phyloP scores from a whole-genome alignment of 192 early-diverging fungal species.

The Anaeromyces robustus region DNA sequence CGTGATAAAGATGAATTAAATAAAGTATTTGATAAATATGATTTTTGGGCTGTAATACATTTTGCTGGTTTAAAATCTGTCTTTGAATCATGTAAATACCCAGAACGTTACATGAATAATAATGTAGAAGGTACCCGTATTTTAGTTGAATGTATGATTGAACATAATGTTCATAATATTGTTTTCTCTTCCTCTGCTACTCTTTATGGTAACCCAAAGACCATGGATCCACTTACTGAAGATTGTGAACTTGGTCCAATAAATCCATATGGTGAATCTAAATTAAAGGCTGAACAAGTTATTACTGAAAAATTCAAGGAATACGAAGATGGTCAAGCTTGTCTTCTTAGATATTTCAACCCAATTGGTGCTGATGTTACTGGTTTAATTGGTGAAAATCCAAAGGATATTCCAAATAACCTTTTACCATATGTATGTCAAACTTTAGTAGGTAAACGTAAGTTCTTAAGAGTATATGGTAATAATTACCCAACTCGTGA shows the following conservation, averaged over 20 bases:
- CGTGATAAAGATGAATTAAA: slow-evolving; percentile 46
- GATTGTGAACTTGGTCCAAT: slow-evolving; percentile 53
- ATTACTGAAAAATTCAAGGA: slow-evolving; percentile 2
- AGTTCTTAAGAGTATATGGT: slow-evolving; percentile 74
- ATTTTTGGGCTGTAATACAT: slow-evolving; percentile 25
- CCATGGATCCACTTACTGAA: slow-evolving; percentile 48
- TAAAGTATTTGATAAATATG: slow-evolving; percentile 52
- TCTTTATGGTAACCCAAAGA: slow-evolving; percentile 68
- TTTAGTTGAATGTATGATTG: background rate
- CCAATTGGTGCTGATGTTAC: slow-evolving; percentile 80
- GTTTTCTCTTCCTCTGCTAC: slow-evolving; percentile 31
- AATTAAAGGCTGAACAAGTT: slow-evolving; percentile 66
- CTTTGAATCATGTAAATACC: background rate
- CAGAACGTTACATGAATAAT: background rate
- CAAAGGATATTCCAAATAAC: slow-evolving; percentile 70
- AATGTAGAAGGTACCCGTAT: background rate
- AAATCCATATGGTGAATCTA: slow-evolving; percentile 93
- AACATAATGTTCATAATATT: background rate
- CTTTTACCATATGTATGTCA: slow-evolving; percentile 67
- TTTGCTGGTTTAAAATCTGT: background rate
- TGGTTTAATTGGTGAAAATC: slow-evolving; percentile 86
- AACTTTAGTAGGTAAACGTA: slow-evolving; percentile 69
- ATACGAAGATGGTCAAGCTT: background rate
- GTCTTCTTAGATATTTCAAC: slow-evolving; percentile 80
- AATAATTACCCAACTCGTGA: slow-evolving; percentile 82